Base-by-base conservation (phyloP, 1,284 basidiomycete genomes). In the Veloporphyrellus conicus region DNA sequence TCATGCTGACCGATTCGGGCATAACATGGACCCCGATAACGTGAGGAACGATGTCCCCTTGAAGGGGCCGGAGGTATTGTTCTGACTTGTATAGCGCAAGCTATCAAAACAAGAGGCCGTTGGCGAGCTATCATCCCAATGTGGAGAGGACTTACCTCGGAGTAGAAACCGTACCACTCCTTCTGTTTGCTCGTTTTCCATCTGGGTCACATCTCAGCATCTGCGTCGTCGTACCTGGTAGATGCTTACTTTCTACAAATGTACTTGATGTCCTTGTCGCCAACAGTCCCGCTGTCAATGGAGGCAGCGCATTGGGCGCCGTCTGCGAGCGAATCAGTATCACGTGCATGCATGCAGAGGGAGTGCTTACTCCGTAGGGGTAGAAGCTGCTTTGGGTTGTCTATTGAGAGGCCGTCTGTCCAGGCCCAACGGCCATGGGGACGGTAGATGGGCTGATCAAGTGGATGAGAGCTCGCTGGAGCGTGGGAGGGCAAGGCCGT, bases 1-100 rank as follows among this genome's bases (percentile, higher is more conserved):
- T 71, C 12, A 83, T 57, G 54, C 70, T 71, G 38, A 76, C 61
- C 11, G 61, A 53, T 36, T 68, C 68, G 25, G 68, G 61, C 49
- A 66, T 61, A 27, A 68, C 54, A 55, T 75, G 72, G 12, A 79
- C 68, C 18, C 74, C 74, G 43, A 84, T 80, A 49, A 84, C 60
- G 35, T 64, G 61, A 3, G 81, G 79, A 2, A 82, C 71, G 3
- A 76, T 66, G 19, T 60, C 59, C 11, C 81, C 81, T 61, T 82
- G 81, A 0, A 83, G 67, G 1, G 71, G 58, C 19, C 66, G 68
- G 31, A 84, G 72, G 47, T 77, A 73, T 12, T 56, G 57, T 40
- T 76, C 60, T 2, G 70, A 69, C 62, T 69, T 74, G 69, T 63
- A 81, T 33, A 64, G 58, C 45, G 60, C 65, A 32, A 72, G 61